These are phyloP conservation scores for Mycena galopus DNA, from an alignment of 768 basidiomycete genomes.

Conservation along the genomic window DNA sequence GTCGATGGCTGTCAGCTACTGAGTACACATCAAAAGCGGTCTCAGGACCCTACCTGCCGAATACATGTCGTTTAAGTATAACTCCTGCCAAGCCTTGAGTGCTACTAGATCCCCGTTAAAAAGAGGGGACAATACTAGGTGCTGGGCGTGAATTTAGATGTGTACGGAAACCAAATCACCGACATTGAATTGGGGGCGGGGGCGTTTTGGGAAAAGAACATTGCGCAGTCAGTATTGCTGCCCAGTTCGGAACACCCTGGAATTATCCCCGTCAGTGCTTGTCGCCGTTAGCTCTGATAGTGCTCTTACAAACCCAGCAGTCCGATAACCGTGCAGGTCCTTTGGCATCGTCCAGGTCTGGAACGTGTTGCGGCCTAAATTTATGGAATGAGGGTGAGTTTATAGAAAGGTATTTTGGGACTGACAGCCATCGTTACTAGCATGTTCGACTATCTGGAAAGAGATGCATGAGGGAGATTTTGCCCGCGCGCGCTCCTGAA, in stretches of 20 bases:
- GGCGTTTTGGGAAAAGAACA: conserved; percentile 26
- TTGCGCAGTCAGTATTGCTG: conserved; percentile 22
- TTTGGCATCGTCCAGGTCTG: conserved; percentile 37
- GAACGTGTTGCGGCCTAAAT: conserved; percentile 34
- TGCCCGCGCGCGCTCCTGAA: conserved; percentile 32
- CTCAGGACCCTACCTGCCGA: conserved; percentile 17
- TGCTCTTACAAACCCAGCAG: conserved; percentile 30
- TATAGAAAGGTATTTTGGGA: background rate
- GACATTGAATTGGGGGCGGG: conserved; percentile 22
- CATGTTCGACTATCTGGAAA: conserved; percentile 35
- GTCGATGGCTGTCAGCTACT: conserved; percentile 24
- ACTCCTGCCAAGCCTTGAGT: conserved; percentile 30
- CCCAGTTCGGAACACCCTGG: conserved; percentile 31
- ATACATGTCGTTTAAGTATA: conserved; percentile 28
- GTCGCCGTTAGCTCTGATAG: too few relatives aligned
- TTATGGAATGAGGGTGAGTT: background rate
- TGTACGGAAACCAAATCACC: background rate
- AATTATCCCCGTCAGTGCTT: too few relatives aligned
- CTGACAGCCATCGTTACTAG: conserved; percentile 27
- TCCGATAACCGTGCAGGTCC: conserved; percentile 34
- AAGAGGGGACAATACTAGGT: conserved; percentile 18
- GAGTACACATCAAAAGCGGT: conserved; percentile 3
- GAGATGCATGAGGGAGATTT: conserved; percentile 31
- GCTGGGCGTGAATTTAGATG: background rate
- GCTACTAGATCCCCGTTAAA: conserved; percentile 21